phyloP scores from a whole-genome alignment of 345 rosid species.

The Eucalyptus cloeziana region DNA sequence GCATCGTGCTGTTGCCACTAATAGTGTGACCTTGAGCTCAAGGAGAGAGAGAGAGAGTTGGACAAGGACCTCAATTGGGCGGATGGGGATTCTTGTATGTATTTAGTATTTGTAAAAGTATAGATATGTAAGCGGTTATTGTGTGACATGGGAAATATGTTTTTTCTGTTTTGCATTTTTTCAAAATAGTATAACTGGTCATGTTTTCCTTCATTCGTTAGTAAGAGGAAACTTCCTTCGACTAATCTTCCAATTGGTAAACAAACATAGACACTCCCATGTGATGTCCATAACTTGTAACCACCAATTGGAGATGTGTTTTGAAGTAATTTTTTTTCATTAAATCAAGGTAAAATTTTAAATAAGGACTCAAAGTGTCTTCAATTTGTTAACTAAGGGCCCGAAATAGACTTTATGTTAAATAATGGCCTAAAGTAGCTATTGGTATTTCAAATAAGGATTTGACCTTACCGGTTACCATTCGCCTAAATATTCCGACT shows the following conservation, averaged over 20 bases:
- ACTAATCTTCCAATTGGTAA: neutral
- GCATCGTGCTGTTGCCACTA: neutral
- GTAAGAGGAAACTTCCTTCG: neutral
- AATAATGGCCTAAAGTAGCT: too few species aligned
- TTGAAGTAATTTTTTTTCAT: too few species aligned
- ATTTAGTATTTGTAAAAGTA: neutral
- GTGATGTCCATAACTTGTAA: neutral
- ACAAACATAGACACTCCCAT: neutral
- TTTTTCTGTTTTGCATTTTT: too few species aligned
- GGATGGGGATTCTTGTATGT: neutral
- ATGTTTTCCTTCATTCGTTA: neutral
- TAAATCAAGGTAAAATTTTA: too few species aligned
- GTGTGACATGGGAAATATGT: neutral
- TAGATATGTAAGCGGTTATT: neutral
- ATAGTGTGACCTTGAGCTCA: neutral
- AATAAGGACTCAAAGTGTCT: too few species aligned
- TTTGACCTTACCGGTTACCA: too few species aligned
- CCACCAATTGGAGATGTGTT: neutral
- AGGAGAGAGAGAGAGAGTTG: neutral
- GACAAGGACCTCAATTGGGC: neutral
- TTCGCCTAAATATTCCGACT: fast-evolving
- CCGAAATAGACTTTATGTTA: too few species aligned
- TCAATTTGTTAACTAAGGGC: too few species aligned
- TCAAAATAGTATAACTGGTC: neutral
- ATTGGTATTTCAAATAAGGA: too few species aligned